Base-by-base conservation (phyloP, 352 stramenopile genomes). In the Blastocystis sp. region DNA sequence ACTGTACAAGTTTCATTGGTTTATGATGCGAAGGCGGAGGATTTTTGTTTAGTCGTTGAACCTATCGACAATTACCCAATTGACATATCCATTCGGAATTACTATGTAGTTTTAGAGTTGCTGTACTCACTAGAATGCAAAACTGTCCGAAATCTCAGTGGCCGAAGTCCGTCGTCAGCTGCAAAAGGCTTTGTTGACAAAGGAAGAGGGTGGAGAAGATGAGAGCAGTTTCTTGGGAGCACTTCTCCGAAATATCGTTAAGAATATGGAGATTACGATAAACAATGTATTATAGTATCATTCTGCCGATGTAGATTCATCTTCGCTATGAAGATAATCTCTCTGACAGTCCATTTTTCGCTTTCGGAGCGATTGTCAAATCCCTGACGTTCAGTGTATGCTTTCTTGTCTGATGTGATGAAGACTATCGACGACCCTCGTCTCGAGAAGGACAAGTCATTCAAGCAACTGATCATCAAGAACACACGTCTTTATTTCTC, bases 181-280 rank as follows among this genome's bases (percentile, higher is more conserved):
- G 6, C 73, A 85, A 30, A 85, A 85, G 39, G 73, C 73, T 16
- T 24, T 85, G 16, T 43, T 85, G 47, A 47, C 73, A 24, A 85
- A 85, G 50, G 73, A 85, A 45, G 73, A 85, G 73, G 73, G 73
- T 20, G 73, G 73, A 45, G 73, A 85, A 20, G 73, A 85, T 66
- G 73, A 85, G 39, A 45, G 73, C 53, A 45, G 73, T 11, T 85
- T 66, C 26, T 50, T 85, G 47, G 34, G n/a, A 30, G 50, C 41
- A 8, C 55, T 85, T 16, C 37, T 85, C 18, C 54, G 56, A 9
- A 85, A 85, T 34, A 68, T 85, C 53, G 73, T 85, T 1, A 85
- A 85, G 50, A 85, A 85, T 55, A 47, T 85, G 24, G 73, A 85
- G 56, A 66, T 85, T 6, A 85, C 73, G 9, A 47, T 85, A 2